Percentiles rank a stretch among this genome's conserved stretches.
These are phyloP conservation scores for Podospora comata DNA, from an alignment of 495 filamentous ascomycete species.

Conservation along the genomic window DNA sequence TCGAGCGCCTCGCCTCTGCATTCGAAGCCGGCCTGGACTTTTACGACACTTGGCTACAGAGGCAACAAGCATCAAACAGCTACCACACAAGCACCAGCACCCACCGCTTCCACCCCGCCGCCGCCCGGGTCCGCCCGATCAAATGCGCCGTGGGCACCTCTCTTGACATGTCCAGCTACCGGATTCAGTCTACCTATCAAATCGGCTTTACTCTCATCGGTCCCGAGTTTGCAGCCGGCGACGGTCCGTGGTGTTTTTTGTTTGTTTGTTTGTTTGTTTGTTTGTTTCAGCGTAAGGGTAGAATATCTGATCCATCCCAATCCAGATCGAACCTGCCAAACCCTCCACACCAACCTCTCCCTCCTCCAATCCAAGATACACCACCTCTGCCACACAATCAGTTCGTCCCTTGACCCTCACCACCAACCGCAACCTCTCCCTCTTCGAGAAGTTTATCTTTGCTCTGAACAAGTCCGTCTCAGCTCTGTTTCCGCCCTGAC, in stretches of 20 bases:
- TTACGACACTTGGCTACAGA: conserved; percentile 35
- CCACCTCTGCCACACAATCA: conserved; percentile 21
- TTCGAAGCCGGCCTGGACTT: conserved; percentile 37
- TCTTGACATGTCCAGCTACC: conserved; percentile 32
- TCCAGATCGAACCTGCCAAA: not conserved
- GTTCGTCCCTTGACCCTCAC: not conserved
- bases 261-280: not conserved
- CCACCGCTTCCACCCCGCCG: not conserved
- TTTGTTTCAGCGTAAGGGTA: not conserved
- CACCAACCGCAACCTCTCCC: conserved; percentile 24
- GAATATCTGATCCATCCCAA: not conserved
- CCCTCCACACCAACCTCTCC: not conserved
- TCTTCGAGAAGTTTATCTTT: conserved; percentile 31
- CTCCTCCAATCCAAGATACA: not conserved
- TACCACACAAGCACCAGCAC: not conserved
- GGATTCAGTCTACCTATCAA: conserved; percentile 36
- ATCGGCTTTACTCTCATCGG: conserved; percentile 38
- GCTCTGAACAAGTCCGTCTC: conserved; percentile 35
- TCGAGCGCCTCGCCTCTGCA: conserved; percentile 30
- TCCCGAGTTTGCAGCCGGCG: conserved; percentile 33
- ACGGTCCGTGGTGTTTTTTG: conserved; percentile 30
- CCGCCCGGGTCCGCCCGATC: conserved; percentile 5
- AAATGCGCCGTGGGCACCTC: conserved; percentile 37
- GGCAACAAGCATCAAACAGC: conserved; percentile 24
- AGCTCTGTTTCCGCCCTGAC: conserved; percentile 32